phyloP scores from a whole-genome alignment of 768 basidiomycete genomes.

The Boletus pseudo-olivaceus region DNA sequence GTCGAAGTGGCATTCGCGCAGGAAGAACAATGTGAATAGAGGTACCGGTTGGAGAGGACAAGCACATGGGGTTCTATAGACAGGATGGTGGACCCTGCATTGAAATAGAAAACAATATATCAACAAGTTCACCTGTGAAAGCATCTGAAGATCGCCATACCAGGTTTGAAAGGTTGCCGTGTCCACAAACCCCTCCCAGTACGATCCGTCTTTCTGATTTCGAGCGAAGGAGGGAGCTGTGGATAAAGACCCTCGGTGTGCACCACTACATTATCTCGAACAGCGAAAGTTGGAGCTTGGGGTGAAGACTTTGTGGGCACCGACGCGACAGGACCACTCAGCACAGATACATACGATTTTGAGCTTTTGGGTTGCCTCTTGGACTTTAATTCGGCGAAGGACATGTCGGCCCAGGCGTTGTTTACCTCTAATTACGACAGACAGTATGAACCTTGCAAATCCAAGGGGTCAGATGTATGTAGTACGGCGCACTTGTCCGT shows the following conservation, averaged over 20 bases:
- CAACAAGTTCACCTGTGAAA: not conserved
- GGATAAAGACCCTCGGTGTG: constrained; percentile 18
- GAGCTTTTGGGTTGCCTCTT: constrained; percentile 29
- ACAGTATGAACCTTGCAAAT: too few relatives aligned
- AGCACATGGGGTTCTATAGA: constrained; percentile 55
- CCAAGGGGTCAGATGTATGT: too few relatives aligned
- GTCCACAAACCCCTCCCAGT: constrained; percentile 49
- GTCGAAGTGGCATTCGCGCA: constrained; percentile 48
- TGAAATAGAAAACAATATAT: not conserved
- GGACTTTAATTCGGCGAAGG: constrained; percentile 33
- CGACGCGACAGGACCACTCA: constrained; percentile 20
- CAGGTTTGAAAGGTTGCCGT: constrained; percentile 33
- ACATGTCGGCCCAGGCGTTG: constrained; percentile 26
- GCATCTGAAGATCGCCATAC: constrained; percentile 24
- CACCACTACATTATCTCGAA: not conserved
- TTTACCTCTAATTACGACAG: constrained; percentile 11
- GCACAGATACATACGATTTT: constrained; percentile 36
- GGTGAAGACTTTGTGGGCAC: constrained; percentile 24
- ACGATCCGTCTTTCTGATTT: constrained; percentile 34
- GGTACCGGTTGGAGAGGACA: constrained; percentile 59
- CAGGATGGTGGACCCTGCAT: constrained; percentile 60
- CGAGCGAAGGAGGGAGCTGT: constrained; percentile 39
- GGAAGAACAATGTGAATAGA: constrained; percentile 64
- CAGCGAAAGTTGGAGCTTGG: constrained; percentile 13
- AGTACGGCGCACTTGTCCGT: too few relatives aligned